Evolutionary conservation across 371 early-diverging fungal genomes (phyloP), one percentile per base, ranked within the genome.

Genomic region (Mucor irregularis): DNA sequence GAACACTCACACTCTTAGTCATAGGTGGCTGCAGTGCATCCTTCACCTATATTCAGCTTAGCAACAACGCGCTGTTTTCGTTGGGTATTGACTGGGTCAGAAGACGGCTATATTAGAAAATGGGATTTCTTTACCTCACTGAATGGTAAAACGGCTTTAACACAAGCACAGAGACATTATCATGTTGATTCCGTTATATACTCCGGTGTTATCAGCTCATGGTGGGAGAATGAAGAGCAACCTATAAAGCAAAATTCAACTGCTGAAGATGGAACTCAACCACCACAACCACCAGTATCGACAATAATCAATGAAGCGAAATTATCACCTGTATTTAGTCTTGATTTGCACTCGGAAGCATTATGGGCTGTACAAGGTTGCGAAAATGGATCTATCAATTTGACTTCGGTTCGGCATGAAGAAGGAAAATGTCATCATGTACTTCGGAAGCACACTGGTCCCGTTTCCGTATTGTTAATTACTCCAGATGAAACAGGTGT

Each of bases 41-140:
- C 90, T 8, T 81, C 86, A 54, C 83, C 85, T 31, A 86, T 94
- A 5, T 84, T 90, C 67, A 81, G 88, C 21, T 59, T 90, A 34
- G 86, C 92, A 0, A 81, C 90, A 0, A 95, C 95, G 0, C 71
- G 76, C 21, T 88, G 92, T 64, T 92, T 88, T 85, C 87, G 90
- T 47, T 97, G 96, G 96, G 69, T 96, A 11, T 87, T 96, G 31
- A 94, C 93, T 1, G 98, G 97, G 11, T 90, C 91, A 2, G 94
- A 92, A 29, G 97, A 98, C 68, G 97, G 96, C 24, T 89, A 87
- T 66, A 86, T 98, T 39, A 79, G 95, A 24, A 95, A 94, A 72
- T 98, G 88, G 80, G 97, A 98, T 61, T 93, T 94, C 56, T 86
- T 86, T 58, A 83, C 87, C 6, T 87, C 96, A 0, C 83, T 94